Percentiles rank a stretch among this genome's conserved stretches.
phyloP scores from a whole-genome alignment of 192 early-diverging fungal species.

The Backusella tarrabulga region DNA sequence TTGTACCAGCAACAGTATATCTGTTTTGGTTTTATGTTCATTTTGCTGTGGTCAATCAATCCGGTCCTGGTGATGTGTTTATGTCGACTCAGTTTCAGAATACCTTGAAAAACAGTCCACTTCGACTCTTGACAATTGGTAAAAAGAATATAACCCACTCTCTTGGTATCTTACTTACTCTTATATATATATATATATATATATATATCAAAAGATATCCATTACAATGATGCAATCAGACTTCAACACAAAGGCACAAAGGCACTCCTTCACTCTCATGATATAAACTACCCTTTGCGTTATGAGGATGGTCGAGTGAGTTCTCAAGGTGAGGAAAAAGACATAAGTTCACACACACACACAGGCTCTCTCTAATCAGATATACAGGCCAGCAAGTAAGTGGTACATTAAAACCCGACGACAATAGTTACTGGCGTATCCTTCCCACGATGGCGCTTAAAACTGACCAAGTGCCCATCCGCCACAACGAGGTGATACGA shows the following conservation, averaged over 20 bases:
- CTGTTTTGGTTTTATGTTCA: conserved; percentile 90
- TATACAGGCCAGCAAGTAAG: conserved; percentile 82
- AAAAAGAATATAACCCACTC: too few relatives aligned
- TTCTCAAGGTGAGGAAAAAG: conserved; percentile 55
- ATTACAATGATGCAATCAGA: conserved; percentile 77
- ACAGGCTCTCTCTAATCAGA: not conserved
- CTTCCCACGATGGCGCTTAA: conserved; percentile 34
- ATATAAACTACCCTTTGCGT: conserved; percentile 76
- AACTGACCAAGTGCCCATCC: conserved; percentile 41
- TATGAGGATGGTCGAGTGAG: conserved; percentile 93
- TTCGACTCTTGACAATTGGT: conserved; percentile 54
- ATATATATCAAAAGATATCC: conserved; percentile 50
- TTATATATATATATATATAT: not conserved
- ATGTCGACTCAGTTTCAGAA: conserved; percentile 91
- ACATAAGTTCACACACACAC: too few relatives aligned
- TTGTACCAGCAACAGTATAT: conserved; percentile 78
- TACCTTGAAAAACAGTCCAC: conserved; percentile 71
- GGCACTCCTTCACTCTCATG: conserved; percentile 79
- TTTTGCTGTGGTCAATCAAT: conserved; percentile 77
- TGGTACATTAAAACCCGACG: conserved; percentile 75
- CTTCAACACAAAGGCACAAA: conserved; percentile 77
- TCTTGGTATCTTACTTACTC: not conserved
- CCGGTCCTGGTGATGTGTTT: conserved; percentile 91
- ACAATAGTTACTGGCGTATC: conserved; percentile 69
- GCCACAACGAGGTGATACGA: conserved; percentile 77